Evolutionary conservation across 2,329 filamentous ascomycete genomes (phyloP).

Genomic region (Arthrobotrys sinensis): DNA sequence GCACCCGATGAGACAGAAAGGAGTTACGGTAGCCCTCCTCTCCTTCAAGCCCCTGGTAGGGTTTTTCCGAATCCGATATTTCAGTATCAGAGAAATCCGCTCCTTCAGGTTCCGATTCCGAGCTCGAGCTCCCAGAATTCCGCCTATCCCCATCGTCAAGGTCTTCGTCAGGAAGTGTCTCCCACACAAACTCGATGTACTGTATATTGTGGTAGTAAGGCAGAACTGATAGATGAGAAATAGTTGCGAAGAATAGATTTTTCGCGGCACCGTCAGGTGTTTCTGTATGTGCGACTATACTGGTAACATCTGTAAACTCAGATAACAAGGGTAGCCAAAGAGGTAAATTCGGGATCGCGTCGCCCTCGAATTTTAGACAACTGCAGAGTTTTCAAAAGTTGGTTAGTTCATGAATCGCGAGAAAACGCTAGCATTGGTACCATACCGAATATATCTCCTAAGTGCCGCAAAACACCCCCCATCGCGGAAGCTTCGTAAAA

Average conservation of each 20-base stretch:
- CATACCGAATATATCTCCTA: background rate
- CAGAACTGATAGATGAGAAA: background rate
- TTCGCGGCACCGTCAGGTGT: background rate
- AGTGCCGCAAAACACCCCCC: background rate
- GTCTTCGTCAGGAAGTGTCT: background rate
- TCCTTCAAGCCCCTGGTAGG: background rate
- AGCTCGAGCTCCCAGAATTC: too few species aligned
- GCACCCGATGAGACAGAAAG: background rate
- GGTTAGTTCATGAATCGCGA: background rate
- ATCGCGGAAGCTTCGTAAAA: background rate
- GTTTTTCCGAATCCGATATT: background rate
- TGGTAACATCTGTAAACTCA: background rate
- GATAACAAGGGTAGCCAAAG: background rate
- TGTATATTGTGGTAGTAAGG: slow-evolving; percentile 2
- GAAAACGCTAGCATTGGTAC: background rate
- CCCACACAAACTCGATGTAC: background rate
- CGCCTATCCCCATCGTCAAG: too few species aligned
- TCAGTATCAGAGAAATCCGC: background rate
- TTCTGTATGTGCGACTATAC: background rate
- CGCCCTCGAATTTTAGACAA: background rate
- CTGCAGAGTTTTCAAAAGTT: background rate
- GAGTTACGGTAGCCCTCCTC: background rate
- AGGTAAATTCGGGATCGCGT: background rate
- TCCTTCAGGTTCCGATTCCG: background rate
- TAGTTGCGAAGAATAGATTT: slow-evolving; percentile 15